A percentile compares a stretch with the other conserved stretches of the same genome.
Conservation (phyloP, 2,329 filamentous ascomycete genomes). For the Byssochlamys sp. region DNA sequence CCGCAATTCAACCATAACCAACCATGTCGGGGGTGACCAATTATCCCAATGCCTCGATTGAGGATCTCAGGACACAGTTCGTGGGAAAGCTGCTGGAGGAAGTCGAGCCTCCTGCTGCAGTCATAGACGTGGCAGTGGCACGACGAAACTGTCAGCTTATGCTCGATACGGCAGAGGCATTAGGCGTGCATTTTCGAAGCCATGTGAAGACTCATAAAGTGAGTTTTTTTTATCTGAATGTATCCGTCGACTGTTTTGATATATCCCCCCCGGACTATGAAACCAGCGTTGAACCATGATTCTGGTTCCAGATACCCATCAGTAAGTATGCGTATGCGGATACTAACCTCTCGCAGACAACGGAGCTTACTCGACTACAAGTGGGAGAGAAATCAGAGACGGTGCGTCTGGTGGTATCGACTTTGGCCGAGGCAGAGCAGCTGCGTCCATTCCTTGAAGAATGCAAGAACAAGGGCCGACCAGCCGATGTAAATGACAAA, state of each 20-base stretch:
- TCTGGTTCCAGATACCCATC: neutral
- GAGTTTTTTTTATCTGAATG: neutral
- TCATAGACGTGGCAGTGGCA: slow-evolving; percentile 58
- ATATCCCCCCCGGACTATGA: neutral
- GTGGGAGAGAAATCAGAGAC: slow-evolving; percentile 48
- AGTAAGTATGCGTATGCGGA: neutral
- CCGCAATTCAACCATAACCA: neutral
- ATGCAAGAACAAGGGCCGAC: slow-evolving; percentile 46
- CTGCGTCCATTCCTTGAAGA: slow-evolving; percentile 52
- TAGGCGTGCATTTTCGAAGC: slow-evolving; percentile 59
- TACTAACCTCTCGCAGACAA: slow-evolving; percentile 35
- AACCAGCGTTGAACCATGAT: neutral
- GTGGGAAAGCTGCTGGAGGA: slow-evolving; percentile 51
- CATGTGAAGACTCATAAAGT: slow-evolving; percentile 73
- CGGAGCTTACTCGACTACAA: slow-evolving; percentile 57
- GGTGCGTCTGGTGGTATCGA: slow-evolving; percentile 59
- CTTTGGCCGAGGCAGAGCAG: slow-evolving; percentile 60
- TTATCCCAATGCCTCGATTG: slow-evolving; percentile 8
- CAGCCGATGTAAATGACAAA: slow-evolving; percentile 42
- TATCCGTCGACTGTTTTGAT: neutral
- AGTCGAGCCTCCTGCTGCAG: slow-evolving; percentile 54
- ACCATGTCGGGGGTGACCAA: slow-evolving; percentile 9
- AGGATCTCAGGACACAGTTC: slow-evolving; percentile 26
- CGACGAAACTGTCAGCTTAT: slow-evolving; percentile 60
- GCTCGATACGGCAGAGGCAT: slow-evolving; percentile 51